Conservation (phyloP, 75 land plant genomes). For the Ceratopteris richardii region DNA sequence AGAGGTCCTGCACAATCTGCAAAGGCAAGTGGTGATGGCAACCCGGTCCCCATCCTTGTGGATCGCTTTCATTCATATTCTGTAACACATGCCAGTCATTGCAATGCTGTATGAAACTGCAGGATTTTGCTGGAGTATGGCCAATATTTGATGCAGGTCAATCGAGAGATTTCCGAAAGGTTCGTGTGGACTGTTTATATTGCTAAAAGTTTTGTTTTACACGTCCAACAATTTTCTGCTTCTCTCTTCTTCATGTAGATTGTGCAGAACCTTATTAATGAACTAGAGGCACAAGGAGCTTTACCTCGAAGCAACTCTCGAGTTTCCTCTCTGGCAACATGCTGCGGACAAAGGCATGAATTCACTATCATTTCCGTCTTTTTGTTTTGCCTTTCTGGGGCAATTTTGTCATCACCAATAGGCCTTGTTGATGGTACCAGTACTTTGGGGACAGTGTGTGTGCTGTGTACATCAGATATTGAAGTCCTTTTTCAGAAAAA, state of each 20-base stretch:
- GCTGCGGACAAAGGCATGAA: constrained; percentile 87
- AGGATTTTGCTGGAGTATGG: constrained; percentile 99
- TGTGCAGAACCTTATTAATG: constrained; percentile 91
- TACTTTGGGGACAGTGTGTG: too few relatives aligned
- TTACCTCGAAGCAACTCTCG: constrained; percentile 96
- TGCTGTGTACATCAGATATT: too few relatives aligned
- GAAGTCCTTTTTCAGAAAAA: too few relatives aligned
- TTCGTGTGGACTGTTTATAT: constrained; percentile 8
- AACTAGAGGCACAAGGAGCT: constrained; percentile 93
- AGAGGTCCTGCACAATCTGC: constrained; percentile 83
- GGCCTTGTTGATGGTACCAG: too few relatives aligned
- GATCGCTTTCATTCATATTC: too few relatives aligned
- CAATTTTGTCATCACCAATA: too few relatives aligned
- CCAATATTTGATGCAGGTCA: constrained; percentile 97
- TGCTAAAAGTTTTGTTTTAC: not conserved
- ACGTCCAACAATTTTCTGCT: not conserved
- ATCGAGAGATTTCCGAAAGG: constrained; percentile 94
- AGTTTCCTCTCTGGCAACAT: constrained; percentile 96
- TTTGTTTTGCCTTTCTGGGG: too few relatives aligned
- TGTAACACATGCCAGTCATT: too few relatives aligned
- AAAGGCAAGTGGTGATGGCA: constrained; percentile 50
- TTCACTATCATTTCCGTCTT: not conserved
- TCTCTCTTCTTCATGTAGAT: constrained; percentile 37
- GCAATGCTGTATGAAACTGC: too few relatives aligned
- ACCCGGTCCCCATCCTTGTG: too few relatives aligned